Percentiles rank a stretch among this genome's conserved stretches.
Evolutionary conservation across 2,329 filamentous ascomycete genomes (phyloP).

Genomic region (Colletotrichum sojae): DNA sequence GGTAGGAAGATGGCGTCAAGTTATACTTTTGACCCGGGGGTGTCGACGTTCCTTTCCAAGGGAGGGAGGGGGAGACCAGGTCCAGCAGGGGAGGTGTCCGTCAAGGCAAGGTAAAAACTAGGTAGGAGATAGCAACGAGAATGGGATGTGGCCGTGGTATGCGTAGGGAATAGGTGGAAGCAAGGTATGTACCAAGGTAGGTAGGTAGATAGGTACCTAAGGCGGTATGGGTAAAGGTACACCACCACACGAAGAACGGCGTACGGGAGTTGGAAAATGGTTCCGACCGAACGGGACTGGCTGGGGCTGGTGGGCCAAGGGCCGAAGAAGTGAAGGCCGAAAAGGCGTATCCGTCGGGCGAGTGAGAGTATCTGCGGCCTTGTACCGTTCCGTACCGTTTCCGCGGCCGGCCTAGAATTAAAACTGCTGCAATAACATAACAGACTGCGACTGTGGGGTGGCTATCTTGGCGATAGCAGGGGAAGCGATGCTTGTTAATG

Average conservation of each 20-base stretch:
- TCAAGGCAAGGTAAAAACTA: background rate
- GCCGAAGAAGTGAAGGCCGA: conserved; percentile 41
- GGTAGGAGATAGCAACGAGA: too few relatives aligned
- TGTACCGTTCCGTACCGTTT: conserved; percentile 22
- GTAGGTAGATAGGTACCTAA: background rate
- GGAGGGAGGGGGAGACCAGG: conserved; percentile 17
- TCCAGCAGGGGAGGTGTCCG: conserved; percentile 11
- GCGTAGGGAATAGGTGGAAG: background rate
- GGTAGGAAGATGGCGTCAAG: conserved; percentile 33
- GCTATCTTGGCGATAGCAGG: conserved; percentile 26
- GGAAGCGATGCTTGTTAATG: conserved; percentile 11
- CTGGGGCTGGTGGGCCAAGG: conserved; percentile 19
- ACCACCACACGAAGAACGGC: conserved; percentile 3
- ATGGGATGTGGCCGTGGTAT: too few relatives aligned
- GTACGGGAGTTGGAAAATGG: conserved; percentile 30
- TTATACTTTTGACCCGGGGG: conserved; percentile 30
- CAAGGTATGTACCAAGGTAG: background rate
- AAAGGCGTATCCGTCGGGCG: conserved; percentile 21
- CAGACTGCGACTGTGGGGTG: background rate
- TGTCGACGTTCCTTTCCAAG: conserved; percentile 29
- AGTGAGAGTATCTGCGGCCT: conserved; percentile 10
- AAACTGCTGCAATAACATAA: too few relatives aligned
- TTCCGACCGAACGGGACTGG: conserved; percentile 38
- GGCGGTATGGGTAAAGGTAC: background rate
- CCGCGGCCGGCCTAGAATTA: too few relatives aligned